Percentiles rank a stretch among this genome's conserved stretches.
These are phyloP conservation scores for Selaginella tamariscina DNA, from an alignment of 75 land plant species.

Conservation along the genomic window DNA sequence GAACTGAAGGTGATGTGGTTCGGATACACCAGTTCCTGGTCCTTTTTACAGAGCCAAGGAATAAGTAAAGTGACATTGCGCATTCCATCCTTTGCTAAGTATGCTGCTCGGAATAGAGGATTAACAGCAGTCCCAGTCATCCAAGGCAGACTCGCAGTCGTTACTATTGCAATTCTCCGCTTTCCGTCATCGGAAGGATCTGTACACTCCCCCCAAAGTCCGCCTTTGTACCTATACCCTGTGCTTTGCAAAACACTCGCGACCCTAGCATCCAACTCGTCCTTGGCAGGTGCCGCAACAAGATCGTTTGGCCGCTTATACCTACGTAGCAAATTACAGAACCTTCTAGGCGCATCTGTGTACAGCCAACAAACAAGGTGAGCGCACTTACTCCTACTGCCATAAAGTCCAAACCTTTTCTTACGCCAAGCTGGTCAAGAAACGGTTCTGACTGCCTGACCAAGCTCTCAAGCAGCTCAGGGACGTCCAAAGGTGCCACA, in stretches of 20 bases:
- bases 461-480: slow-evolving; percentile 71
- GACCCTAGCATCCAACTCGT: slow-evolving; percentile 74
- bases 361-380: too few species aligned
- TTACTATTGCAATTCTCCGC: slow-evolving; percentile 92
- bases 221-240: slow-evolving; percentile 69
- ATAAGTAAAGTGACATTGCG: slow-evolving; percentile 84
- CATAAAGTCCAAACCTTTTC: slow-evolving; percentile 49
- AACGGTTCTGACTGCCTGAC: slow-evolving; percentile 77
- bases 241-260: slow-evolving; percentile 92
- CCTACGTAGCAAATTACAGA: slow-evolving; percentile 61
- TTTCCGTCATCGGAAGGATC: slow-evolving; percentile 27
- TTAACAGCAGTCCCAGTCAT: slow-evolving; percentile 99
- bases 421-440: slow-evolving; percentile 76
- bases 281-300: slow-evolving; percentile 33
- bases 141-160: slow-evolving; percentile 98
- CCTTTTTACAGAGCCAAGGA: slow-evolving; percentile 88
- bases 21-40: slow-evolving; percentile 84
- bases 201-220: slow-evolving; percentile 39
- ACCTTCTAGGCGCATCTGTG: slow-evolving; percentile 78
- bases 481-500: slow-evolving; percentile 77
- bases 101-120: slow-evolving; percentile 90
- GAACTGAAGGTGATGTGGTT: slow-evolving; percentile 65
- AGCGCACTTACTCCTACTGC: too few species aligned
- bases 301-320: too few species aligned
- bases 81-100: slow-evolving; percentile 61